Percentiles rank a stretch among this genome's conserved stretches.
Evolutionary conservation across 257 asterid genomes (phyloP).

Genomic region (Solanum appendiculatum): DNA sequence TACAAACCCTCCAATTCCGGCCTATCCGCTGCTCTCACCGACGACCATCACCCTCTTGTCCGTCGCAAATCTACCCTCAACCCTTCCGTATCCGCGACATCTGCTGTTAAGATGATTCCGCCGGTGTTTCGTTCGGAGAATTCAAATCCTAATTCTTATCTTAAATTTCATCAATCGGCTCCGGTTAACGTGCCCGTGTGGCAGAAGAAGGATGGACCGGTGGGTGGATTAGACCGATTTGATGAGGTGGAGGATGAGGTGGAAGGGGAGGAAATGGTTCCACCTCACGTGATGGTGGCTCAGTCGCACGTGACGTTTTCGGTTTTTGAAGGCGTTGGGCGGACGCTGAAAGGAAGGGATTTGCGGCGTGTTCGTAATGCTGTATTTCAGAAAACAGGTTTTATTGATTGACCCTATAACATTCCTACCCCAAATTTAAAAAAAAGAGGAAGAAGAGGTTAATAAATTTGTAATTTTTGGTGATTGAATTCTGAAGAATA

Average conservation of each 20-base stretch:
- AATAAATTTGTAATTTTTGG: background rate
- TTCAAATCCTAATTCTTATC: conserved; percentile 3
- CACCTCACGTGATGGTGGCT: conserved; percentile 92
- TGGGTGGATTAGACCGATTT: conserved; percentile 11
- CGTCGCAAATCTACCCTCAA: conserved; percentile 43
- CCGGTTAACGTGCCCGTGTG: conserved; percentile 75
- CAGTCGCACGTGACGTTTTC: conserved; percentile 84
- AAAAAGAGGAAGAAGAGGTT: background rate
- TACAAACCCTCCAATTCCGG: conserved; percentile 34
- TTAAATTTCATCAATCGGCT: conserved; percentile 58
- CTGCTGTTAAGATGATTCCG: conserved; percentile 17
- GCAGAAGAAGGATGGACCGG: conserved; percentile 26
- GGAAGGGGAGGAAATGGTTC: conserved; percentile 58
- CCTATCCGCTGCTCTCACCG: conserved; percentile 55
- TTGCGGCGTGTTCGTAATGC: conserved; percentile 75
- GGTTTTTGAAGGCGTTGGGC: conserved; percentile 83
- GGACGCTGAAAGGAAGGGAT: conserved; percentile 88
- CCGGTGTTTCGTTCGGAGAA: conserved; percentile 29
- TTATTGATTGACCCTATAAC: conserved; percentile 38
- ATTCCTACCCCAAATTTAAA: background rate
- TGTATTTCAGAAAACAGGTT: conserved; percentile 88
- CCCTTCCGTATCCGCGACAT: conserved; percentile 22
- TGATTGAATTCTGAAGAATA: background rate
- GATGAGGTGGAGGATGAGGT: conserved; percentile 34
- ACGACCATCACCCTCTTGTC: conserved; percentile 28